Conservation (phyloP, 2,329 filamentous ascomycete genomes). For the Arthroderma sp. region DNA sequence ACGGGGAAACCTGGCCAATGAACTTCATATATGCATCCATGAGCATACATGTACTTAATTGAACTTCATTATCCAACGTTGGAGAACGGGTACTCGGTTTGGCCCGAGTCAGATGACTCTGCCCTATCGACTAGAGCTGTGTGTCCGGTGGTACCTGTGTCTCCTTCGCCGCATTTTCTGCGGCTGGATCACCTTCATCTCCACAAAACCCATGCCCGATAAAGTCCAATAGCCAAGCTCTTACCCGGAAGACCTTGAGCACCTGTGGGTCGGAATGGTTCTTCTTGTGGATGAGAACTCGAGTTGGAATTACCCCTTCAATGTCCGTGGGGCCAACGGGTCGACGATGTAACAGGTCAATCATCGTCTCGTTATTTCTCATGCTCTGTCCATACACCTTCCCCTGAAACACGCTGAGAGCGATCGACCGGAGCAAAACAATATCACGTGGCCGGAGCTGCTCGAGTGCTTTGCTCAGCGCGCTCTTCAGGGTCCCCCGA, state of each 20-base stretch:
- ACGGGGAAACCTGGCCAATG: too few species aligned
- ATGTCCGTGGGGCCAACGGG: slow-evolving; percentile 39
- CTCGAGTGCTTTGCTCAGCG: slow-evolving; percentile 29
- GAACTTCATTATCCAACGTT: too few species aligned
- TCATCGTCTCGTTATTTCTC: slow-evolving; percentile 53
- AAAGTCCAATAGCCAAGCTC: slow-evolving; percentile 62
- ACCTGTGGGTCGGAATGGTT: slow-evolving; percentile 37
- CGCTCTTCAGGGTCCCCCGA: slow-evolving; percentile 13
- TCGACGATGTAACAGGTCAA: slow-evolving; percentile 52
- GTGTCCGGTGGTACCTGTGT: slow-evolving; percentile 28
- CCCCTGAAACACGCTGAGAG: slow-evolving; percentile 58
- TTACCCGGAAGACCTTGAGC: slow-evolving; percentile 52
- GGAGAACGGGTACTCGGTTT: too few species aligned
- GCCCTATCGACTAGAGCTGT: slow-evolving; percentile 9
- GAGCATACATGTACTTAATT: too few species aligned
- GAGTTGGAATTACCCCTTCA: slow-evolving; percentile 31
- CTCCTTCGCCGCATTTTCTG: neutral
- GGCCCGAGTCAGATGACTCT: too few species aligned
- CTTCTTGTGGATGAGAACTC: slow-evolving; percentile 15
- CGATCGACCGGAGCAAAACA: slow-evolving; percentile 66
- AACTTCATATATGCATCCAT: too few species aligned
- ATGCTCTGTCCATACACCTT: slow-evolving; percentile 78
- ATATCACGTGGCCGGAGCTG: slow-evolving; percentile 58
- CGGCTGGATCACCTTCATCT: too few species aligned
- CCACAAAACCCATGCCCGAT: slow-evolving; percentile 30